A percentile compares a stretch with the other conserved stretches of the same genome.
Evolutionary conservation across 495 filamentous ascomycete genomes (phyloP).

Genomic region (Xylaria curta): DNA sequence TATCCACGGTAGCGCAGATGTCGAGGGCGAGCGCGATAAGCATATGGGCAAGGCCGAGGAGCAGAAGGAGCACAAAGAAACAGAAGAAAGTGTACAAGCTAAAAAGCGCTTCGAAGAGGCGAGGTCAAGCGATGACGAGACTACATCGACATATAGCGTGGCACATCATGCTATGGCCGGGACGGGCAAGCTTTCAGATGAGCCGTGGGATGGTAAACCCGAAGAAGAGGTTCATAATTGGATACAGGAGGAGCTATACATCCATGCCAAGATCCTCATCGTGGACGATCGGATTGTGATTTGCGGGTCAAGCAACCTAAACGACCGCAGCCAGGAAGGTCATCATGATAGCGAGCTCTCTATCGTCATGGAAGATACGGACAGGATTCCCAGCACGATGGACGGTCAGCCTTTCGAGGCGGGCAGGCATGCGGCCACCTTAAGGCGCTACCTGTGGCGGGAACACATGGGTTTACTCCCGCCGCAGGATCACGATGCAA

Average conservation of each 20-base stretch:
- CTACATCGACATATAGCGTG: conserved; percentile 68
- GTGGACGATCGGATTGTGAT: conserved; percentile 82
- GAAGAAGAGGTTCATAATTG: conserved; percentile 83
- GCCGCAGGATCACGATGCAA: conserved; percentile 73
- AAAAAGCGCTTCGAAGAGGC: conserved; percentile 70
- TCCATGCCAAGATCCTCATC: conserved; percentile 88
- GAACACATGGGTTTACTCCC: conserved; percentile 88
- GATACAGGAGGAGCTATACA: conserved; percentile 93
- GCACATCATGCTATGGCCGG: conserved; percentile 82
- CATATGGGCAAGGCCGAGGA: conserved; percentile 50
- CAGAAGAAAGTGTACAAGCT: conserved; percentile 57
- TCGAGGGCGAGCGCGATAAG: conserved; percentile 44
- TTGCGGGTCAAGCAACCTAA: conserved; percentile 90
- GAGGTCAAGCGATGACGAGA: conserved; percentile 52
- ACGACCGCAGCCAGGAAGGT: conserved; percentile 90
- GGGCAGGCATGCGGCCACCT: conserved; percentile 75
- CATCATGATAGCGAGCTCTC: conserved; percentile 91
- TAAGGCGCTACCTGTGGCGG: conserved; percentile 87
- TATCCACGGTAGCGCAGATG: conserved; percentile 65
- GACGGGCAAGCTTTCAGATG: conserved; percentile 68
- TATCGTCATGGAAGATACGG: conserved; percentile 88
- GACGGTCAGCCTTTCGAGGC: conserved; percentile 77
- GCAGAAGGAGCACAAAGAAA: conserved; percentile 56
- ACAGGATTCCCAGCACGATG: conserved; percentile 76
- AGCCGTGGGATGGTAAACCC: conserved; percentile 71